Conservation (phyloP, 2,329 filamentous ascomycete species). For the Epichloe gansuensis region DNA sequence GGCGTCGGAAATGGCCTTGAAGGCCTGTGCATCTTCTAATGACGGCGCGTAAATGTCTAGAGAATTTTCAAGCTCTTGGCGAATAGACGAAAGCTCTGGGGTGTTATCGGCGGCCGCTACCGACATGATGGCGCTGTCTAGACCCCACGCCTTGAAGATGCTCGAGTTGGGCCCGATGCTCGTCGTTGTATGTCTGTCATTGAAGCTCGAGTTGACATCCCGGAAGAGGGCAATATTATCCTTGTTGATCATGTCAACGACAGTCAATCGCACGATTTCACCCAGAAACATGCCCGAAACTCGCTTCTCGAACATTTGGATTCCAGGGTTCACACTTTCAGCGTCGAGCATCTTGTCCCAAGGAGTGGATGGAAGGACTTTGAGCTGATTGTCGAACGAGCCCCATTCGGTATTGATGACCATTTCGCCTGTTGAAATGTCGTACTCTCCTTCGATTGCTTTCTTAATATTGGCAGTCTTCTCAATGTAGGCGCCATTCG, state of each 20-base stretch:
- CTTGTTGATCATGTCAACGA: slow-evolving; percentile 60
- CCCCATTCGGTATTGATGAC: slow-evolving; percentile 98
- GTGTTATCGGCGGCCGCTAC: slow-evolving; percentile 72
- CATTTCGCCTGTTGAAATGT: slow-evolving; percentile 79
- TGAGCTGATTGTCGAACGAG: slow-evolving; percentile 89
- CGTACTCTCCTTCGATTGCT: slow-evolving; percentile 54
- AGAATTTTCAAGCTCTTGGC: slow-evolving; percentile 64
- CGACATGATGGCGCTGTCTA: slow-evolving; percentile 84
- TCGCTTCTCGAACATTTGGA: slow-evolving; percentile 98
- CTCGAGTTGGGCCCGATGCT: slow-evolving; percentile 50
- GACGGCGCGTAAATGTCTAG: slow-evolving; percentile 66
- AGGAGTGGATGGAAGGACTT: slow-evolving; percentile 70
- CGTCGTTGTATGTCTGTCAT: slow-evolving; percentile 58
- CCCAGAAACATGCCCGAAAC: slow-evolving; percentile 97
- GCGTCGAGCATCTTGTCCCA: slow-evolving; percentile 72
- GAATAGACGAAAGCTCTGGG: slow-evolving; percentile 56
- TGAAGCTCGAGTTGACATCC: slow-evolving; percentile 58
- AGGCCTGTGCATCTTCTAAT: slow-evolving; percentile 73
- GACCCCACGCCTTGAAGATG: slow-evolving; percentile 70
- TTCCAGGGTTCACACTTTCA: slow-evolving; percentile 76
- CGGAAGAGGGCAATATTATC: slow-evolving; percentile 58
- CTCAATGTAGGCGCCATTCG: slow-evolving; percentile 95
- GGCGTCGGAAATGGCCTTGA: slow-evolving; percentile 70
- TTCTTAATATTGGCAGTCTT: slow-evolving; percentile 80
- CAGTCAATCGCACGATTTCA: slow-evolving; percentile 71